Evolutionary conservation across 768 basidiomycete genomes (phyloP), one percentile per base, ranked within the genome.

Genomic region (Suillus plorans): DNA sequence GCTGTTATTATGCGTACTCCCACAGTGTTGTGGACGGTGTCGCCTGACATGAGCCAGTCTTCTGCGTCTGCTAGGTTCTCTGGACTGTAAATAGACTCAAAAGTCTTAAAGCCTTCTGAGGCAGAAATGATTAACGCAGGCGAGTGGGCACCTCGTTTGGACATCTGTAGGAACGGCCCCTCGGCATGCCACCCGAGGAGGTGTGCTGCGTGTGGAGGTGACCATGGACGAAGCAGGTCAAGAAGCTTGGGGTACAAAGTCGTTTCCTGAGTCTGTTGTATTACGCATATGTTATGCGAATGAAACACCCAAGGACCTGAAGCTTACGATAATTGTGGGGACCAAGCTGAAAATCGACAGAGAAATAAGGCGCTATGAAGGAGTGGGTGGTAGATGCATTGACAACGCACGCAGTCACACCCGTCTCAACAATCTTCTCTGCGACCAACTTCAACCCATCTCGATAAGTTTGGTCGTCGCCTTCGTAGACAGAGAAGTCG

Each of bases 121-220:
- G 92, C 91, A 28, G 84, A 68, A 31, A 85, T 74, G 37, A 93
- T 85, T 76, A 86, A 86, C 4, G 85, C 80, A 4, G 86, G 85
- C 1, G 90, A 83, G 73, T 97, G 95, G 2, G 91, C 92, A 3
- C 95, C 95, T 52, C 90, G 87, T 74, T 94, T 94, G n/a, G 83
- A 82, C 47, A 86, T 77, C 62, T 93, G 89, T 50, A 95, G 82
- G 80, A 95, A 96, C 0, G 95, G 94, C 0, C 95, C 95, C 76
- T 97, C 95, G 34, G 85, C 91, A 68, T 97, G 95, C 89, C 91
- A 96, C 34, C 95, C 95, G 14, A 96, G 84, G 4, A 94, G 75
- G 41, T 85, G 88, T 0, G 94, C 93, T 12, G 89, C 89, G 12
- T 69, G 79, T 0, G 85, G 79, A 16, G 86, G 83, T 16, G 87